phyloP scores from a whole-genome alignment of 2,329 filamentous ascomycete species.

The Pestalotiopsis sp. region DNA sequence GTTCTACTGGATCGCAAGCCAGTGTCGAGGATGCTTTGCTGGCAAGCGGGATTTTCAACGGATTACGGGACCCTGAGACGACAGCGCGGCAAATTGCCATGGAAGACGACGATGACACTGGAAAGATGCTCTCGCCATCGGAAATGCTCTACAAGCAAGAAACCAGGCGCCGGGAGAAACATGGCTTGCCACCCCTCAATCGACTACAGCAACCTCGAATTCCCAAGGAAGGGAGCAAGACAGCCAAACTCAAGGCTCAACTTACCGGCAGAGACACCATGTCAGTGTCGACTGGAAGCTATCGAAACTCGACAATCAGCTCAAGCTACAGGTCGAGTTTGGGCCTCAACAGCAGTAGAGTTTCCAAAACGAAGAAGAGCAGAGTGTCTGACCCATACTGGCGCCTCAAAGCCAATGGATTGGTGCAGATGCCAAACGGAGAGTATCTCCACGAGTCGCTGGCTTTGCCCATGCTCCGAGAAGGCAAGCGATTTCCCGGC shows the following conservation, averaged over 20 bases:
- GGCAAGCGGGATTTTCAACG: slow-evolving; percentile 30
- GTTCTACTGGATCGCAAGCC: slow-evolving; percentile 21
- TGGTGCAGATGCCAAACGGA: slow-evolving; percentile 57
- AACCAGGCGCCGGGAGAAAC: slow-evolving; percentile 30
- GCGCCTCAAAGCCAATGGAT: slow-evolving; percentile 37
- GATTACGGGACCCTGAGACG: slow-evolving; percentile 28
- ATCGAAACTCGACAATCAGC: slow-evolving; percentile 35
- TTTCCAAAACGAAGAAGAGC: slow-evolving; percentile 30
- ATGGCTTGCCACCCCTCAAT: slow-evolving; percentile 29
- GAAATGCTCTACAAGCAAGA: slow-evolving; percentile 28
- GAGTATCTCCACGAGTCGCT: slow-evolving; percentile 55
- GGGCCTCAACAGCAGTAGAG: slow-evolving; percentile 34
- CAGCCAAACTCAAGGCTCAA: slow-evolving; percentile 31
- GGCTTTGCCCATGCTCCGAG: slow-evolving; percentile 46
- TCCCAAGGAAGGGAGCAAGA: slow-evolving; percentile 32
- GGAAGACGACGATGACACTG: slow-evolving; percentile 19
- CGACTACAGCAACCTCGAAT: slow-evolving; percentile 25
- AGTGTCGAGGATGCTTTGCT: slow-evolving; percentile 31
- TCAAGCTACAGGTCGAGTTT: slow-evolving; percentile 36
- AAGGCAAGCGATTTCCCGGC: slow-evolving; percentile 41
- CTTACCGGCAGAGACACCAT: slow-evolving; percentile 28
- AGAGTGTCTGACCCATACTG: slow-evolving; percentile 37
- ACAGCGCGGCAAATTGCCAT: slow-evolving; percentile 26
- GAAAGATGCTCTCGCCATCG: slow-evolving; percentile 19
- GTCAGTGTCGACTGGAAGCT: slow-evolving; percentile 32